Evolutionary conservation across 495 filamentous ascomycete genomes (phyloP).

Genomic region (Podospora tetraspora): DNA sequence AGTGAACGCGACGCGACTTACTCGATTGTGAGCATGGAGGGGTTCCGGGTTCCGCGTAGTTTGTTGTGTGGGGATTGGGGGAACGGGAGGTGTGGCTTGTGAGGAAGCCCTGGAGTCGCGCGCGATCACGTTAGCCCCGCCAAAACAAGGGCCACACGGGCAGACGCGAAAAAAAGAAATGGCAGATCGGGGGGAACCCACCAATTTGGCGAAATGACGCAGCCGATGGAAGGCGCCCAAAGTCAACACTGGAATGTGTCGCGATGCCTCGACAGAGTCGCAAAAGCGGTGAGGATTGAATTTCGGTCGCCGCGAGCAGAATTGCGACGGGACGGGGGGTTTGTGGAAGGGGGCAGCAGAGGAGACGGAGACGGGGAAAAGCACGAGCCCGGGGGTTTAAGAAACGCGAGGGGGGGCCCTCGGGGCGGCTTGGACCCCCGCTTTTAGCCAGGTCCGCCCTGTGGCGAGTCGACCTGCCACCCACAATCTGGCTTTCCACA

Average conservation of each 20-base stretch:
- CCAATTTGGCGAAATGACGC: not conserved
- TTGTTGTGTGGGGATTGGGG: not conserved
- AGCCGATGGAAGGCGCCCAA: not conserved
- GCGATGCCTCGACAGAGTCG: not conserved
- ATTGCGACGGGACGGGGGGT: not conserved
- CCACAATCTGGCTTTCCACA: slow-evolving; percentile 22
- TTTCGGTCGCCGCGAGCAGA: not conserved
- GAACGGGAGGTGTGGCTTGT: not conserved
- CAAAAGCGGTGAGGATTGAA: not conserved
- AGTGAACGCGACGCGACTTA: slow-evolving; percentile 21
- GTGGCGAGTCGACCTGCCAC: slow-evolving; percentile 19
- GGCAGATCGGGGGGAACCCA: not conserved
- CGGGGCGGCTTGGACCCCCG: slow-evolving; percentile 15
- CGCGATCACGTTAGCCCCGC: slow-evolving; percentile 2
- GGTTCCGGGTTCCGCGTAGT: slow-evolving; percentile 1
- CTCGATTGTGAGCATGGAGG: slow-evolving; percentile 30
- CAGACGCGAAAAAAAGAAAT: not conserved
- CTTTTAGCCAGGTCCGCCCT: slow-evolving; percentile 12
- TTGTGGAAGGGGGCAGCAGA: slow-evolving; percentile 1
- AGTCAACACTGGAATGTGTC: not conserved
- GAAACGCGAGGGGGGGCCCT: slow-evolving; percentile 18
- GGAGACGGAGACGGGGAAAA: slow-evolving; percentile 21
- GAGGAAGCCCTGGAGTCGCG: slow-evolving; percentile 3
- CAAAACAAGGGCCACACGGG: not conserved
- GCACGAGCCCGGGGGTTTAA: slow-evolving; percentile 20